Evolutionary conservation across 2,329 filamentous ascomycete genomes (phyloP).

Genomic region (Aspergillus sp.): DNA sequence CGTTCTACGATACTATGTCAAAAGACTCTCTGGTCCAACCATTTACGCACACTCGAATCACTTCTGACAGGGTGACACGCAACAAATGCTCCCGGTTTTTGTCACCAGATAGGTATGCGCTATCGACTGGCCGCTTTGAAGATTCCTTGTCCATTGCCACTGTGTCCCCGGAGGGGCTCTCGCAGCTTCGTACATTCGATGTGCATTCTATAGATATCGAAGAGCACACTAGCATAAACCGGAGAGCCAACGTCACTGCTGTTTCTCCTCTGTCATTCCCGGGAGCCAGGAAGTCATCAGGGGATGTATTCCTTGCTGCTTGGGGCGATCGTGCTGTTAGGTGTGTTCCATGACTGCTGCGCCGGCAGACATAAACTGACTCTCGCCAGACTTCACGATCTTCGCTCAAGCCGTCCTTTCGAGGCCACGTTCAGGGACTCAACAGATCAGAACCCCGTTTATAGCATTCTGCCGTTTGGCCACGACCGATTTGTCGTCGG

Average conservation of each 20-base stretch:
- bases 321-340: slow-evolving; percentile 48
- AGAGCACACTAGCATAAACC: slow-evolving; percentile 11
- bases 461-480: slow-evolving; percentile 49
- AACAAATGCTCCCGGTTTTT: slow-evolving; percentile 48
- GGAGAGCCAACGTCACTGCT: slow-evolving; percentile 23
- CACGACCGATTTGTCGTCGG: slow-evolving; percentile 50
- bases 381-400: slow-evolving; percentile 46
- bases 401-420: slow-evolving; percentile 42
- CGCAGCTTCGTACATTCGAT: slow-evolving; percentile 25
- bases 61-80: slow-evolving; percentile 14
- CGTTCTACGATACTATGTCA: slow-evolving; percentile 37
- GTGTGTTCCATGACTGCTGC: slow-evolving; percentile 12
- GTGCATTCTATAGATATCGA: slow-evolving; percentile 27
- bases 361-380: slow-evolving; percentile 1
- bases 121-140: slow-evolving; percentile 39
- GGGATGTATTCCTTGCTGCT: slow-evolving; percentile 49
- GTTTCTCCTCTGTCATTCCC: slow-evolving; percentile 27
- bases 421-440: slow-evolving; percentile 46
- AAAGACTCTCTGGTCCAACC: slow-evolving; percentile 26
- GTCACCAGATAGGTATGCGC: slow-evolving; percentile 40
- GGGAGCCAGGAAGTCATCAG: slow-evolving; percentile 19
- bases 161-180: slow-evolving; percentile 38
- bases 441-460: slow-evolving; percentile 50
- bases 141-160: slow-evolving; percentile 43
- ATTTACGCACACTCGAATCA: slow-evolving; percentile 20